A percentile compares a stretch with the other conserved stretches of the same genome.
Conservation (phyloP, 2,329 filamentous ascomycete genomes). For the Diaporthe batatas region DNA sequence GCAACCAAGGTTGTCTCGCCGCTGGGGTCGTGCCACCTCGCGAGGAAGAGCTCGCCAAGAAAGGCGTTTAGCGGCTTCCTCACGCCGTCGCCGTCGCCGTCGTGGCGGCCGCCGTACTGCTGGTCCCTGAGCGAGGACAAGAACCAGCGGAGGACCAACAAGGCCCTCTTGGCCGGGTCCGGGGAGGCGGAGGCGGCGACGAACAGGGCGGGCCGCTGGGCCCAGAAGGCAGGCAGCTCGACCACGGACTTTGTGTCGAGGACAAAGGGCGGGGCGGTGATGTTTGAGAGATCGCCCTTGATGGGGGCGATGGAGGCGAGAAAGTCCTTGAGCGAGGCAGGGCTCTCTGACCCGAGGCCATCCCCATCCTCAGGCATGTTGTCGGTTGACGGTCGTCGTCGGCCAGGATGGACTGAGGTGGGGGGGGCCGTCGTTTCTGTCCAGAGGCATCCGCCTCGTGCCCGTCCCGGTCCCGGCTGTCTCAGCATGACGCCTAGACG, state of each 20-base stretch:
- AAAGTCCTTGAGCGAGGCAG: slow-evolving; percentile 51
- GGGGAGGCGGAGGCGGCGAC: slow-evolving; percentile 57
- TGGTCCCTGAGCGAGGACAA: slow-evolving; percentile 60
- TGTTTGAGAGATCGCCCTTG: slow-evolving; percentile 68
- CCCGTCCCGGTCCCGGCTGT: neutral
- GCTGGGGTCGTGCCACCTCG: slow-evolving; percentile 49
- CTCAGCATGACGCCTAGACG: slow-evolving; percentile 20
- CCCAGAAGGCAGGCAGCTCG: slow-evolving; percentile 70
- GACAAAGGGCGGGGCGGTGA: slow-evolving; percentile 69
- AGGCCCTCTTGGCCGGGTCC: slow-evolving; percentile 55
- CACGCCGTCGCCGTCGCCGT: slow-evolving; percentile 53
- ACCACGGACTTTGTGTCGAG: slow-evolving; percentile 67
- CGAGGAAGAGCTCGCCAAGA: slow-evolving; percentile 61
- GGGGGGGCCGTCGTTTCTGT: too few relatives aligned
- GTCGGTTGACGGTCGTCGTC: neutral
- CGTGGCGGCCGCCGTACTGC: slow-evolving; percentile 51
- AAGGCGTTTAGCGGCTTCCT: slow-evolving; percentile 67
- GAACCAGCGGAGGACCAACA: slow-evolving; percentile 64
- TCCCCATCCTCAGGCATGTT: slow-evolving; percentile 17
- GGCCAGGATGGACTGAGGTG: neutral
- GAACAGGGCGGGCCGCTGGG: slow-evolving; percentile 65
- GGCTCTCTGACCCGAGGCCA: slow-evolving; percentile 37
- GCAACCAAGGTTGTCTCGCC: slow-evolving; percentile 45
- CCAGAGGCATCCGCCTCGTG: too few relatives aligned
- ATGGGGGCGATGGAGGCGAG: slow-evolving; percentile 64